Conservation (phyloP, 2,329 filamentous ascomycete genomes). For the Fusarium devonianum region DNA sequence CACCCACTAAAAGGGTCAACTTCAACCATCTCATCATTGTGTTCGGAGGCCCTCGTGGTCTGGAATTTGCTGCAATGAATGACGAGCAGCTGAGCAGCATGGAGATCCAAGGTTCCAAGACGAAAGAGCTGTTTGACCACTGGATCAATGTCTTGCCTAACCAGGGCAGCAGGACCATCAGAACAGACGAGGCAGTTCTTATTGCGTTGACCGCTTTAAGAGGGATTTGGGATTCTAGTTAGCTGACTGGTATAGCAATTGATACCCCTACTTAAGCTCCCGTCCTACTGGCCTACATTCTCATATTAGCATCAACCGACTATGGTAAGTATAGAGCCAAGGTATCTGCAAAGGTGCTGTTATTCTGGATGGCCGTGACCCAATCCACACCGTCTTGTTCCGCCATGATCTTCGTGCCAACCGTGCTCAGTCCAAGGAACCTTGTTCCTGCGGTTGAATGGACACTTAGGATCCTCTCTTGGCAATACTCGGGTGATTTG, state of each 20-base stretch:
- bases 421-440: conserved; percentile 42
- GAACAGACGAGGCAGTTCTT: conserved; percentile 84
- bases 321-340: conserved; percentile 40
- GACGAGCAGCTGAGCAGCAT: conserved; percentile 63
- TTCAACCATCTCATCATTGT: conserved; percentile 80
- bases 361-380: conserved; percentile 35
- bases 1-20: conserved; percentile 49
- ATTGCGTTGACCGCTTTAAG: conserved; percentile 76
- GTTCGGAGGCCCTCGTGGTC: conserved; percentile 80
- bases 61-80: conserved; percentile 77
- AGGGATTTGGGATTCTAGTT: conserved; percentile 58
- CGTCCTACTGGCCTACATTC: conserved; percentile 4
- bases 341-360: conserved; percentile 43
- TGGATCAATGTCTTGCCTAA: conserved; percentile 84
- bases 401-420: conserved; percentile 41
- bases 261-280: conserved; percentile 33
- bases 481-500: conserved; percentile 53
- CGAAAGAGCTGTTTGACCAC: conserved; percentile 78
- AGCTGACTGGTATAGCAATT: conserved; percentile 29
- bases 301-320: conserved; percentile 16
- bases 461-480: conserved; percentile 52
- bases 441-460: conserved; percentile 29
- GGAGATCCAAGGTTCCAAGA: conserved; percentile 69
- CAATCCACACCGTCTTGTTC: conserved; percentile 34
- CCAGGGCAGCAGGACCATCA: conserved; percentile 82